Conservation (phyloP, 805 yeast species). For the Yamadazyma scolyti region DNA sequence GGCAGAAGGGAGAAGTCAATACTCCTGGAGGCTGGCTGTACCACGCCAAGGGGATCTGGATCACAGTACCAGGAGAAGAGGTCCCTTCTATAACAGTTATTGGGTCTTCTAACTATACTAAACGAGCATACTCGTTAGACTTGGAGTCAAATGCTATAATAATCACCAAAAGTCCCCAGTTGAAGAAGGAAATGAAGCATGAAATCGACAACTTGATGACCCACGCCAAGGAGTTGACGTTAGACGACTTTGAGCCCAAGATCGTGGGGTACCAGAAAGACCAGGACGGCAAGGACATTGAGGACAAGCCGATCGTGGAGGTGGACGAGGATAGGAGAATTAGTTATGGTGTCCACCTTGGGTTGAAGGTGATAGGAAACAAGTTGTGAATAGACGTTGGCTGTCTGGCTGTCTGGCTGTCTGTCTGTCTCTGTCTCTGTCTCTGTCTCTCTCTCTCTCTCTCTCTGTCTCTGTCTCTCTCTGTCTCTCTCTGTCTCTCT, state of each 20-base stretch:
- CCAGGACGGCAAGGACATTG: constrained; percentile 12
- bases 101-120: constrained; percentile 93
- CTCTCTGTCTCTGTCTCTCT: too few relatives aligned
- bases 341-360: constrained; percentile 59
- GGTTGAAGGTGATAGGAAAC: constrained; percentile 60
- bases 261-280: constrained; percentile 12
- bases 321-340: constrained; percentile 57
- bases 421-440: too few relatives aligned
- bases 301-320: constrained; percentile 10
- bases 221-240: constrained; percentile 48
- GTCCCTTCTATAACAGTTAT: constrained; percentile 73
- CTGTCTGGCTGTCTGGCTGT: neutral
- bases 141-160: constrained; percentile 84
- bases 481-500: too few relatives aligned
- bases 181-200: constrained; percentile 52
- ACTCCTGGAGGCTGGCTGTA: constrained; percentile 90
- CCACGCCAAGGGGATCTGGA: constrained; percentile 96
- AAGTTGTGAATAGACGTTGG: too few relatives aligned
- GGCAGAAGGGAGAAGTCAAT: constrained; percentile 85
- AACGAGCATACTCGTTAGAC: constrained; percentile 83
- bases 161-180: constrained; percentile 60
- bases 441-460: too few relatives aligned
- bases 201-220: constrained; percentile 63
- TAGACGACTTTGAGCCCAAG: constrained; percentile 55
- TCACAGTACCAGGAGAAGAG: constrained; percentile 51